These are phyloP conservation scores for Schizopora paradoxa DNA, from an alignment of 1,284 basidiomycete genomes.

Conservation along the genomic window DNA sequence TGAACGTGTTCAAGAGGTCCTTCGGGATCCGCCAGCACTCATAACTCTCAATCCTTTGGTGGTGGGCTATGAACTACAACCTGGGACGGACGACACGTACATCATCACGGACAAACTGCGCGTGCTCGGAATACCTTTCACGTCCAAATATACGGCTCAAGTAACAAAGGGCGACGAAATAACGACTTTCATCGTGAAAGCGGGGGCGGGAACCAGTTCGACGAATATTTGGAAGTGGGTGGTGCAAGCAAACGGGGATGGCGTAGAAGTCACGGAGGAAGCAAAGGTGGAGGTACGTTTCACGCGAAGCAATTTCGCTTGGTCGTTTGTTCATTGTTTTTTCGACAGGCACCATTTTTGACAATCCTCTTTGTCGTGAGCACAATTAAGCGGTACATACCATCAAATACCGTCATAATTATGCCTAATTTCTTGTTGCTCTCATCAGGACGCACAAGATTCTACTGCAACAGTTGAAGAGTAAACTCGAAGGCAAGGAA, in stretches of 20 bases:
- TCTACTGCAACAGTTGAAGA: too few relatives aligned
- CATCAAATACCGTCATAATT: too few relatives aligned
- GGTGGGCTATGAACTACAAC: conserved; percentile 24
- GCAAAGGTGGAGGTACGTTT: conserved; percentile 26
- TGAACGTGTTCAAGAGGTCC: conserved; percentile 24
- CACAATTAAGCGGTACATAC: too few relatives aligned
- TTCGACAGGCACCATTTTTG: too few relatives aligned
- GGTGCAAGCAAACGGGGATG: conserved; percentile 20
- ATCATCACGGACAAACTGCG: conserved; percentile 32
- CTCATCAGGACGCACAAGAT: too few relatives aligned
- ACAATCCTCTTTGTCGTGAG: too few relatives aligned
- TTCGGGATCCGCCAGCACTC: conserved; percentile 33
- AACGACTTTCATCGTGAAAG: conserved; percentile 27
- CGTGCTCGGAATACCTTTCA: conserved; percentile 25
- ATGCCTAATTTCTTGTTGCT: too few relatives aligned
- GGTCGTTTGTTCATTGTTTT: too few relatives aligned
- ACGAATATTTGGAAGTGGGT: conserved; percentile 24
- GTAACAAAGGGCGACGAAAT: conserved; percentile 30
- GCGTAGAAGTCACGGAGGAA: conserved; percentile 27
- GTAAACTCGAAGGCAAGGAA: too few relatives aligned
- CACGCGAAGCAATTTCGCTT: background rate
- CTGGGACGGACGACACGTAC: conserved; percentile 28
- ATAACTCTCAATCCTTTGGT: conserved; percentile 33
- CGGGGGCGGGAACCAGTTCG: conserved; percentile 31
- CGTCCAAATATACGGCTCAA: conserved; percentile 27